These are phyloP conservation scores for Narthecium ossifragum DNA, from an alignment of 106 monocot species.

Conservation along the genomic window DNA sequence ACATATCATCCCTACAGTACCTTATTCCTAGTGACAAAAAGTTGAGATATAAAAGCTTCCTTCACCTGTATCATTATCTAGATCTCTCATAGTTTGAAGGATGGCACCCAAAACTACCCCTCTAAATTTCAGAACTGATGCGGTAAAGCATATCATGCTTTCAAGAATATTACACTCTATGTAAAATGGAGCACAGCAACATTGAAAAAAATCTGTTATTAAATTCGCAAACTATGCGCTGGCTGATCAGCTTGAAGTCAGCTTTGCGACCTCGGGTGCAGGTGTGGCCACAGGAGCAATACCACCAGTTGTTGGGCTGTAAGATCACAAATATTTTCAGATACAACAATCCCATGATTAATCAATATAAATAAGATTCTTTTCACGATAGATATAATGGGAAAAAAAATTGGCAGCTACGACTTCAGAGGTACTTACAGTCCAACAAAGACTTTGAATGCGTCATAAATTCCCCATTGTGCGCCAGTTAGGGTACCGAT, in stretches of 20 bases:
- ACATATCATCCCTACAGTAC: too few species aligned
- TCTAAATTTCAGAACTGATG: slow-evolving; percentile 1
- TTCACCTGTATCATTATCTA: too few species aligned
- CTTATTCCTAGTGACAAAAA: too few species aligned
- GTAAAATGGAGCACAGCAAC: not conserved
- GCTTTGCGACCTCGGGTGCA: slow-evolving; percentile 4
- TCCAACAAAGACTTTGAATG: slow-evolving; percentile 22
- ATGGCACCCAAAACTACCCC: slow-evolving; percentile 6
- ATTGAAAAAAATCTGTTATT: not conserved
- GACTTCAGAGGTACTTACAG: slow-evolving; percentile 1
- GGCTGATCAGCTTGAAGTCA: not conserved
- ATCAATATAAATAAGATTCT: too few species aligned
- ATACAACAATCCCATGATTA: not conserved
- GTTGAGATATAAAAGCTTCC: too few species aligned
- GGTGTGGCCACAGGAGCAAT: slow-evolving; percentile 9
- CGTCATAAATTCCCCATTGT: slow-evolving; percentile 20
- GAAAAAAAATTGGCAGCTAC: not conserved
- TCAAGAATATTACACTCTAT: not conserved
- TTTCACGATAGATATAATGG: too few species aligned
- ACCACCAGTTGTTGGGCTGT: slow-evolving; percentile 18
- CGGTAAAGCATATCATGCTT: not conserved
- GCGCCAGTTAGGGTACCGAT: slow-evolving; percentile 19
- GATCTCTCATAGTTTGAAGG: too few species aligned
- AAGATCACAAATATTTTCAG: not conserved
- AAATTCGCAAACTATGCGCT: not conserved